phyloP scores from a whole-genome alignment of 2,329 filamentous ascomycete species.

The Beauveria sp. region DNA sequence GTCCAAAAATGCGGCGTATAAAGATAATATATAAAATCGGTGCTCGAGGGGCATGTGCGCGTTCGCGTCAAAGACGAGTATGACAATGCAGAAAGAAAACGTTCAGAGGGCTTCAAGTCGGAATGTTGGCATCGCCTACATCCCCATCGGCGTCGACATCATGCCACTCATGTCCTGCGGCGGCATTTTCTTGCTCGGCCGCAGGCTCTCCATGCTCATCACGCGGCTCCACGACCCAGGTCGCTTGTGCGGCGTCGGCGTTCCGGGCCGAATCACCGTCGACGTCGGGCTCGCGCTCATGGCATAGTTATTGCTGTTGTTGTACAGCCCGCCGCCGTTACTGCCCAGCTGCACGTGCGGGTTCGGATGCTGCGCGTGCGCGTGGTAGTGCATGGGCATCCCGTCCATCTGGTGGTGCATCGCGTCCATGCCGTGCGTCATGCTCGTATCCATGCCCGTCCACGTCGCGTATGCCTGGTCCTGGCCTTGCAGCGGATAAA shows the following conservation, averaged over 20 bases:
- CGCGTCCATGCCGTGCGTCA: slow-evolving; percentile 3
- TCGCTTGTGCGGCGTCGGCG: slow-evolving; percentile 30
- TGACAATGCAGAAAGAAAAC: not conserved
- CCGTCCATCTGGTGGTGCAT: slow-evolving; percentile 8
- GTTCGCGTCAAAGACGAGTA: slow-evolving; percentile 2
- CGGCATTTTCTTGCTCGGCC: slow-evolving; percentile 28
- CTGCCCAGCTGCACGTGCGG: not conserved
- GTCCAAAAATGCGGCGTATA: not conserved
- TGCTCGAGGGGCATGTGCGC: not conserved
- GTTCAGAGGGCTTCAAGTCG: too few relatives aligned
- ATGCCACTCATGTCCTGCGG: slow-evolving; percentile 19
- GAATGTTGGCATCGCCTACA: slow-evolving; percentile 14
- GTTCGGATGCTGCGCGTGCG: slow-evolving; percentile 2
- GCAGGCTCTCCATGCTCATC: slow-evolving; percentile 29
- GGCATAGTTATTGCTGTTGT: not conserved
- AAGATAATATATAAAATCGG: slow-evolving; percentile 1
- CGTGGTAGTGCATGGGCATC: slow-evolving; percentile 11
- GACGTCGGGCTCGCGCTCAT: slow-evolving; percentile 19
- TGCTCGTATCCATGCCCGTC: slow-evolving; percentile 5
- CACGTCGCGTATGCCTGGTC: slow-evolving; percentile 8
- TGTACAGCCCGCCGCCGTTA: slow-evolving; percentile 7
- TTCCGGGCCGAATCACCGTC: slow-evolving; percentile 26
- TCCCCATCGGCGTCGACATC: slow-evolving; percentile 19
- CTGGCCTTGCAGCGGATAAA: slow-evolving; percentile 11
- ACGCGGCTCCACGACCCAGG: slow-evolving; percentile 32